Base-by-base conservation (phyloP, 2,329 filamentous ascomycete species). In the Lecanoromycetidae sp. region DNA sequence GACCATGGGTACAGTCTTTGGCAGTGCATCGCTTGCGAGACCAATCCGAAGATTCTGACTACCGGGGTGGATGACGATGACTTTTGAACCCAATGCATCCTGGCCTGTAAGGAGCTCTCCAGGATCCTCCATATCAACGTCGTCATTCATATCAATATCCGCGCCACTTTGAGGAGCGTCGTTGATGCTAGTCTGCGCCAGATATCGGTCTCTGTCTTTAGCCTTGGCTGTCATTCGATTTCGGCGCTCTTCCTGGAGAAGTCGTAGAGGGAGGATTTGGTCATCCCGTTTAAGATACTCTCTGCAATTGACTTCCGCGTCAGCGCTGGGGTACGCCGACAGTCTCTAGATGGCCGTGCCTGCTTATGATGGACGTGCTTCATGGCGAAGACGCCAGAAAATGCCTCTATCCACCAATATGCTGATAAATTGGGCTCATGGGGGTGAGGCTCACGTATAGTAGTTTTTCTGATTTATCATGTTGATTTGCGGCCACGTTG, bases 401-500 rank as follows among this genome's bases (percentile, higher is more conserved):
- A 2, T 13, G n/a, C n/a, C 9, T 33, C 9, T 8, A 3, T 19
- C 15, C 20, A 9, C 22, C 10, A 4, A 13, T 19, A 10, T 19
- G 8, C 26, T 22, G n/a, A n/a, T 6, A n/a, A 32, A 8, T 15
- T 10, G 13, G 19, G 19, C 27, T 12, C 8, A 19, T 15, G 4
- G 26, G 8, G 15, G 33, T n/a, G n/a, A 8, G 5, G 70, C 80
- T 52, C 74, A 91, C 86, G 88, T 94, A 65, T 95, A 95, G 66
- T 98, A 98, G 66, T 98, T 98, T 71, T 98, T 98, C 66, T 98
- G 91, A 63, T 98, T 98, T 67, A 98, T 98, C 58, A 91, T 86
- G 35, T 78, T 75, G 49, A 94, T 80, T 60, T 91, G 83, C 8
- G 91, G 90, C 90, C 91, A 98, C 63, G 76, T 93, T 39, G 87